These are phyloP conservation scores for Aspergillus niger DNA, from an alignment of 2,329 filamentous ascomycete genomes.

Conservation along the genomic window DNA sequence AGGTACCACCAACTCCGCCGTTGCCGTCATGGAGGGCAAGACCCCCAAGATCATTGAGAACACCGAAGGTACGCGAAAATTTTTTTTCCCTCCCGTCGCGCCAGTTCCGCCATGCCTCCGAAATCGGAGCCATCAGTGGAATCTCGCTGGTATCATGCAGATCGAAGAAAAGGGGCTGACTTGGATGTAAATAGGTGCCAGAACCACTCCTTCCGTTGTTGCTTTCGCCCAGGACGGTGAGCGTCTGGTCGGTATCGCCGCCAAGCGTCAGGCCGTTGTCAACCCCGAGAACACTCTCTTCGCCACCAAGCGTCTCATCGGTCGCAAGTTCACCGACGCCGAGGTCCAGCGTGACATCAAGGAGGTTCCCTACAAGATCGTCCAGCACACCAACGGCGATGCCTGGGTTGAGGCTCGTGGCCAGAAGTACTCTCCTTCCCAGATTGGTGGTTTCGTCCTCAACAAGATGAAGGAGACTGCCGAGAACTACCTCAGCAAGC, in stretches of 20 bases:
- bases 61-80: conserved; percentile 71
- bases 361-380: conserved; percentile 98
- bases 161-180: conserved; percentile 19
- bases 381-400: conserved; percentile 94
- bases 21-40: conserved; percentile 98
- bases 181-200: conserved; percentile 61
- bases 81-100: conserved; percentile 10
- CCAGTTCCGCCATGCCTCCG: conserved; percentile 10
- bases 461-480: conserved; percentile 99
- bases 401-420: conserved; percentile 93
- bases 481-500: conserved; percentile 87
- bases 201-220: conserved; percentile 91
- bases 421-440: conserved; percentile 96
- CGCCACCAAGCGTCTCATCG: conserved; percentile 97
- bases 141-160: neutral
- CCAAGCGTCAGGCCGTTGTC: conserved; percentile 96
- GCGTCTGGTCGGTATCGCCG: conserved; percentile 93
- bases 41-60: conserved; percentile 95
- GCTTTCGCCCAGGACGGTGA: conserved; percentile 95
- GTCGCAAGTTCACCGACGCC: conserved; percentile 89
- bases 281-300: conserved; percentile 99
- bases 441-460: conserved; percentile 93
- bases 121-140: neutral
- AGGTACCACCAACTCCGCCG: conserved; percentile 95
- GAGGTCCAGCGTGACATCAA: conserved; percentile 97